phyloP scores from a whole-genome alignment of 2,329 filamentous ascomycete genomes.

The Sclerotinia borealis region DNA sequence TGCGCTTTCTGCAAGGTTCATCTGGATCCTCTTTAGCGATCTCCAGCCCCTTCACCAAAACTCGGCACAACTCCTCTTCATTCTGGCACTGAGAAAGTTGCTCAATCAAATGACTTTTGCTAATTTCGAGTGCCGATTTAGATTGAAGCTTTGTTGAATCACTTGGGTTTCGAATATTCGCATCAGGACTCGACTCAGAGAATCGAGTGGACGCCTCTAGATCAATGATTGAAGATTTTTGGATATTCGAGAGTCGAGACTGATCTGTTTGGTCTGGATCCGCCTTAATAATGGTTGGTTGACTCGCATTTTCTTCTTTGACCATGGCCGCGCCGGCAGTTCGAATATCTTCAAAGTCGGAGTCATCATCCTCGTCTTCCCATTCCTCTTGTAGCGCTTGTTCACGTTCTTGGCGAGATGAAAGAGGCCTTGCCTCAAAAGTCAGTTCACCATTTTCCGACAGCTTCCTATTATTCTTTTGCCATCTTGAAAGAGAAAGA shows the following conservation, averaged over 20 bases:
- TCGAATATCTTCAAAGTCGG: not conserved
- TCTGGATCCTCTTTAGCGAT: not conserved
- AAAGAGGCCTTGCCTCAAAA: not conserved
- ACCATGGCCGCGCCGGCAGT: not conserved
- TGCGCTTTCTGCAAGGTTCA: too few relatives aligned
- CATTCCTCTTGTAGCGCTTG: not conserved
- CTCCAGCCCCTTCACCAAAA: not conserved
- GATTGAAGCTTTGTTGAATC: not conserved
- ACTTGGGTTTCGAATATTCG: not conserved
- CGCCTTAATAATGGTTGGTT: not conserved
- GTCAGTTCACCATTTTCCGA: not conserved
- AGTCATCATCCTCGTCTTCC: not conserved
- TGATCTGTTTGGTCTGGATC: not conserved
- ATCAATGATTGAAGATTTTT: not conserved
- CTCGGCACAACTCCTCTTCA: not conserved
- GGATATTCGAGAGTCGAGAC: too few relatives aligned
- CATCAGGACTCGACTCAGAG: not conserved
- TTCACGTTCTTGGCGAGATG: not conserved
- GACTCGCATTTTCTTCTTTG: not conserved
- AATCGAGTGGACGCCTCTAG: not conserved
- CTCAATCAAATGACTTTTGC: not conserved
- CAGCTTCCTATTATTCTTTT: not conserved
- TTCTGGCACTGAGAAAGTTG: not conserved
- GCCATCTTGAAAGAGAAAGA: not conserved
- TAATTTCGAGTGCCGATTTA: not conserved